Percentiles rank a stretch among this genome's conserved stretches.
phyloP scores from a whole-genome alignment of 73 alveolate genomes.

The Tetrahymena thermophila region DNA sequence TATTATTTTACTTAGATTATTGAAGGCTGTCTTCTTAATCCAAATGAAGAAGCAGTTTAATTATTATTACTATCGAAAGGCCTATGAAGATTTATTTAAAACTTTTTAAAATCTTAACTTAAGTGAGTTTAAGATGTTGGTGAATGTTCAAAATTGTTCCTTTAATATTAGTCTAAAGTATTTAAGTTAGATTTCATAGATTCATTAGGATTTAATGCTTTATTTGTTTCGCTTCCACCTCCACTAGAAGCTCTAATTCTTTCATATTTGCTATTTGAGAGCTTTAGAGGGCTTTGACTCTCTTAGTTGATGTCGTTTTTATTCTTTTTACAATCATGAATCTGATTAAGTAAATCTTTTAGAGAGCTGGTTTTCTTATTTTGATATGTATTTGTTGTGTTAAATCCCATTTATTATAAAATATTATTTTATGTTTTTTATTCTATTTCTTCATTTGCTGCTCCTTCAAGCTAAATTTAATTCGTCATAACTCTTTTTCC shows the following conservation, averaged over 20 bases:
- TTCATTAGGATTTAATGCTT: not conserved
- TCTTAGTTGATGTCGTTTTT: not conserved
- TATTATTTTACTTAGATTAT: not conserved
- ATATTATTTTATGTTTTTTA: not conserved
- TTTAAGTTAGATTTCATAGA: not conserved
- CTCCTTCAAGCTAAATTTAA: not conserved
- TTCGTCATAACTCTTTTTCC: not conserved
- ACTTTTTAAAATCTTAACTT: not conserved
- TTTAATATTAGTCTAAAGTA: not conserved
- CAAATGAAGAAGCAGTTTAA: not conserved
- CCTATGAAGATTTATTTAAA: not conserved
- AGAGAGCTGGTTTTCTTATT: not conserved
- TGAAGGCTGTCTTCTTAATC: not conserved
- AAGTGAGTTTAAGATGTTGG: not conserved
- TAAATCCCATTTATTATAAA: not conserved
- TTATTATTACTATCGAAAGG: not conserved
- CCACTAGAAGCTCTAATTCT: not conserved
- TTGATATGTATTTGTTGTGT: not conserved
- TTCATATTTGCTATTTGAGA: not conserved
- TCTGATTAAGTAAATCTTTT: not conserved
- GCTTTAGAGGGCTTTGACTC: not conserved
- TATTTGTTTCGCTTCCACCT: not conserved
- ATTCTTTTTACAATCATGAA: not conserved
- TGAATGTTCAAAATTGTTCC: not conserved
- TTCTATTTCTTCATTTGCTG: not conserved